Percentiles rank a stretch among this genome's conserved stretches.
phyloP scores from a whole-genome alignment of 352 stramenopile species.

The Lagenidium sp. region DNA sequence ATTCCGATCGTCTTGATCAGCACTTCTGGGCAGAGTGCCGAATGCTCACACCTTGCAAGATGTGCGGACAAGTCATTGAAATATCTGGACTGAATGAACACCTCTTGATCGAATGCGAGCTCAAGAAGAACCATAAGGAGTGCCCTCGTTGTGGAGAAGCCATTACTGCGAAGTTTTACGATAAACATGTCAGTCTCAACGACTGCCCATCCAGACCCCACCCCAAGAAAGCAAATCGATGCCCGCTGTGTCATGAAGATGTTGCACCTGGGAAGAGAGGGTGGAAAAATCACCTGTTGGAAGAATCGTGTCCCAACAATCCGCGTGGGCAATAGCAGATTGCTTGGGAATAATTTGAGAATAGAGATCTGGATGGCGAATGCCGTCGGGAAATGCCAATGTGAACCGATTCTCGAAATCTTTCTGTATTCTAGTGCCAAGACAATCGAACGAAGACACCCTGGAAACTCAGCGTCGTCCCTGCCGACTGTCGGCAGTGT shows the following conservation, averaged over 20 bases:
- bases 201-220: constrained; percentile 56
- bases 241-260: constrained; percentile 76
- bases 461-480: neutral
- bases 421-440: neutral
- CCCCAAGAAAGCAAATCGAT: constrained; percentile 59
- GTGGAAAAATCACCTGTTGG: constrained; percentile 59
- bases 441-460: neutral
- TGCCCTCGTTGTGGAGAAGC: constrained; percentile 77
- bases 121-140: constrained; percentile 71
- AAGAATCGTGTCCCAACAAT: constrained; percentile 69
- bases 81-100: constrained; percentile 88
- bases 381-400: neutral
- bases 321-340: constrained; percentile 29
- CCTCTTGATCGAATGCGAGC: constrained; percentile 84
- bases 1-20: constrained; percentile 84
- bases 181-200: constrained; percentile 68
- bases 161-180: constrained; percentile 77
- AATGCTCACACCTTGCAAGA: constrained; percentile 89
- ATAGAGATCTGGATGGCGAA: neutral
- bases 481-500: neutral
- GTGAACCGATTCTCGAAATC: neutral
- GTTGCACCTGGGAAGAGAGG: constrained; percentile 51
- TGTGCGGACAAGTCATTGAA: constrained; percentile 92
- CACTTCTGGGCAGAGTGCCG: constrained; percentile 90
- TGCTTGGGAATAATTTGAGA: neutral